A percentile compares a stretch with the other conserved stretches of the same genome.
Evolutionary conservation across 2,329 filamentous ascomycete genomes (phyloP).

Genomic region (Calonectria hongkongensis): DNA sequence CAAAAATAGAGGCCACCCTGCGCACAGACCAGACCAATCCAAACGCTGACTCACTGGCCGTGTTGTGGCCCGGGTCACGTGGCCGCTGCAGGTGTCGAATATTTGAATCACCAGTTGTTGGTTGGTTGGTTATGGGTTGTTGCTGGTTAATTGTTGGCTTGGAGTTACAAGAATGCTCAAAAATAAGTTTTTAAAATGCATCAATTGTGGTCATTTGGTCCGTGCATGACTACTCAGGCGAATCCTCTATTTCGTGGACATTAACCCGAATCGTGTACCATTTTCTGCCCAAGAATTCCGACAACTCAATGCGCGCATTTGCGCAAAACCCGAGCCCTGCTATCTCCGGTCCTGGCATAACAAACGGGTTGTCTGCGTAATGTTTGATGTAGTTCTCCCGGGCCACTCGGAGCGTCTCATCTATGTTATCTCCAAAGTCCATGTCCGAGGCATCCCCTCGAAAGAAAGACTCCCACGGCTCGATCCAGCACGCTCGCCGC

Average conservation of each 20-base stretch:
- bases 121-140: no score
- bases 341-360: neutral
- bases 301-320: neutral
- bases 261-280: constrained; percentile 8
- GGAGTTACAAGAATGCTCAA: no score
- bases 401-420: constrained; percentile 1
- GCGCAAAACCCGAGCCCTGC: neutral
- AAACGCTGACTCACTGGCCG: no score
- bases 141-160: no score
- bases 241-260: neutral
- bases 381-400: constrained; percentile 6
- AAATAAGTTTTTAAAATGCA: no score
- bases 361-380: neutral
- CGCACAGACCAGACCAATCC: no score
- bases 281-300: constrained; percentile 20
- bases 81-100: no score
- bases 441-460: neutral
- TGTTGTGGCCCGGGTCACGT: no score
- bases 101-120: no score
- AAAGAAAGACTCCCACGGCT: constrained; percentile 17
- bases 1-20: no score
- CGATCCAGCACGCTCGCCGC: constrained; percentile 14
- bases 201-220: no score
- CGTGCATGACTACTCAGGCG: no score
- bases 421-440: neutral